Conservation (phyloP, 164 flowering plant genomes). For the Vitis labrusca region DNA sequence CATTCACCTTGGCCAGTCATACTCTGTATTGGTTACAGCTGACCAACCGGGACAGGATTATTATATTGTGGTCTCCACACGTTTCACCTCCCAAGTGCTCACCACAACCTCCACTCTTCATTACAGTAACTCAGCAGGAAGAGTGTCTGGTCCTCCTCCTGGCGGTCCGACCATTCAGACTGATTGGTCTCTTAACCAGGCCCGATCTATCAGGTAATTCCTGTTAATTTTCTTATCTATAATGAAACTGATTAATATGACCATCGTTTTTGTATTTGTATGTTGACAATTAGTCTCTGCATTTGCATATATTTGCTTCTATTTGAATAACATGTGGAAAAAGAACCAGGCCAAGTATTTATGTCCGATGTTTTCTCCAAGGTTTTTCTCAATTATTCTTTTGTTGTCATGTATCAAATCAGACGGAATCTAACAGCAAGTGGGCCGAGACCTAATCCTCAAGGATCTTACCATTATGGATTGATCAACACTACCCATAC, state of each 20-base stretch:
- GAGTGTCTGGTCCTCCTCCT: slow-evolving; percentile 51
- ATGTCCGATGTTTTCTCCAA: too few species aligned
- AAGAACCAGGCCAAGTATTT: too few species aligned
- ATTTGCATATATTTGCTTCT: too few species aligned
- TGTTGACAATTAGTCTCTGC: too few species aligned
- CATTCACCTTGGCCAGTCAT: slow-evolving; percentile 68
- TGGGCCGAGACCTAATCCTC: slow-evolving; percentile 96
- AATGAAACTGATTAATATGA: too few species aligned
- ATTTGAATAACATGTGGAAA: too few species aligned
- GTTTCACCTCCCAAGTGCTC: slow-evolving; percentile 57
- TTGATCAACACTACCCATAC: slow-evolving; percentile 66
- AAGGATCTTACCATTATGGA: slow-evolving; percentile 94
- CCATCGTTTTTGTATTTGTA: too few species aligned
- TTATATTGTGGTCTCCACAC: slow-evolving; percentile 55
- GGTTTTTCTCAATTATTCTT: too few species aligned
- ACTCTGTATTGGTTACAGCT: slow-evolving; percentile 62
- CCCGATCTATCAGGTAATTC: slow-evolving; percentile 53
- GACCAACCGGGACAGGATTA: slow-evolving; percentile 56
- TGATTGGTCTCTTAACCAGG: slow-evolving; percentile 65
- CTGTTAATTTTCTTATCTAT: not conserved
- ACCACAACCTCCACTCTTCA: slow-evolving; percentile 47
- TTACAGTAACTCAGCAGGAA: slow-evolving; percentile 46
- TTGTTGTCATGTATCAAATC: slow-evolving; percentile 4
- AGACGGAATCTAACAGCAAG: slow-evolving; percentile 84
- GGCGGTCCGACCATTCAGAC: slow-evolving; percentile 52